A percentile compares a stretch with the other conserved stretches of the same genome.
Evolutionary conservation across 495 filamentous ascomycete species (phyloP).

Genomic region (Penicillium odoratum): DNA sequence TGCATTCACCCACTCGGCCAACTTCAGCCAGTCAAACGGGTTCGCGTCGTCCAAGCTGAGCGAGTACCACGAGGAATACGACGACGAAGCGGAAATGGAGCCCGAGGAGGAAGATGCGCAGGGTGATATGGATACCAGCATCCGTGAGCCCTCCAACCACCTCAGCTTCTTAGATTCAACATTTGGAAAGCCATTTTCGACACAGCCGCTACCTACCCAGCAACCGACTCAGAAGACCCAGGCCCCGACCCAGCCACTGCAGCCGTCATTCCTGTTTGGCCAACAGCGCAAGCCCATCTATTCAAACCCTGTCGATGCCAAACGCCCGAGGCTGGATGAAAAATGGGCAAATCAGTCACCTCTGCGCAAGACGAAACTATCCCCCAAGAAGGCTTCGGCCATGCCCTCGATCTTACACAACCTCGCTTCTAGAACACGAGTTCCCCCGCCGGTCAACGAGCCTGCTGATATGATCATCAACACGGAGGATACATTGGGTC

Average conservation of each 20-base stretch:
- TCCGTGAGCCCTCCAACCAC: conserved; percentile 18
- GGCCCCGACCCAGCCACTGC: conserved; percentile 1
- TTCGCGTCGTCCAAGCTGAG: conserved; percentile 36
- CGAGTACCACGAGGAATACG: conserved; percentile 36
- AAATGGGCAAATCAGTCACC: conserved; percentile 41
- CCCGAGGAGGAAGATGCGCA: conserved; percentile 30
- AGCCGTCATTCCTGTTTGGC: not conserved
- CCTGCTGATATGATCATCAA: conserved; percentile 45
- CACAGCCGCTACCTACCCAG: conserved; percentile 11
- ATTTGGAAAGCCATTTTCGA: conserved; percentile 27
- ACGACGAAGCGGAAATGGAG: conserved; percentile 32
- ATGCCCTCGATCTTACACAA: conserved; percentile 50
- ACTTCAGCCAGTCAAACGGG: conserved; percentile 31
- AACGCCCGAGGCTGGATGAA: conserved; percentile 48
- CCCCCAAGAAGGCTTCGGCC: conserved; percentile 50
- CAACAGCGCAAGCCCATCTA: conserved; percentile 41
- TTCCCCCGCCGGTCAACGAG: conserved; percentile 37
- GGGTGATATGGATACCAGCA: conserved; percentile 28
- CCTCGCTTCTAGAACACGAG: conserved; percentile 35
- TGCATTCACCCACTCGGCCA: conserved; percentile 40
- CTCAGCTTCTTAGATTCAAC: conserved; percentile 39
- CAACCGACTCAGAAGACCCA: not conserved
- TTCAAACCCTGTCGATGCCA: conserved; percentile 43
- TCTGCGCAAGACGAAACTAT: conserved; percentile 37
- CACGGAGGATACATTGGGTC: conserved; percentile 44